These are phyloP conservation scores for Neoscytalidium dimidiatum DNA, from an alignment of 2,329 filamentous ascomycete genomes.

Conservation along the genomic window DNA sequence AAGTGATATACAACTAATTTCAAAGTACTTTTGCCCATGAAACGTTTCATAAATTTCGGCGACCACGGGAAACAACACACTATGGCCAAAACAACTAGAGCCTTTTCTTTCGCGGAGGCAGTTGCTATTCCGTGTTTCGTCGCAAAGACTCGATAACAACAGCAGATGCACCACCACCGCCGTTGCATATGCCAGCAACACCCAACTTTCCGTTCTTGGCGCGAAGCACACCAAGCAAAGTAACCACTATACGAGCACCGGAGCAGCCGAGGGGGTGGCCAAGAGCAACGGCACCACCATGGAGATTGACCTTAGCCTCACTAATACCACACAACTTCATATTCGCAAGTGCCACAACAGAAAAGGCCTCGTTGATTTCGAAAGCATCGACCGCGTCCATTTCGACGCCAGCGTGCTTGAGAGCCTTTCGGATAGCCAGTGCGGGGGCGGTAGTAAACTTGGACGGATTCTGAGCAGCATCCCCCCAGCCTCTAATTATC, in stretches of 20 bases:
- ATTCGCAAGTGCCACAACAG: constrained; percentile 93
- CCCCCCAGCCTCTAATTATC: constrained; percentile 96
- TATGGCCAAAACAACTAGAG: no score
- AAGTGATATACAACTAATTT: no score
- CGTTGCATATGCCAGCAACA: constrained; percentile 95
- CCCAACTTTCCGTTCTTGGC: constrained; percentile 94
- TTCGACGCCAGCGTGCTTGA: constrained; percentile 86
- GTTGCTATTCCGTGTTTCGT: no score
- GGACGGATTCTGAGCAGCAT: constrained; percentile 86
- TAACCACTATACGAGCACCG: constrained; percentile 90
- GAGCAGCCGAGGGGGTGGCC: constrained; percentile 94
- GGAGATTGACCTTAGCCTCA: constrained; percentile 89
- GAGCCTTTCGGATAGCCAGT: constrained; percentile 93
- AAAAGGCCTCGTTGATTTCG: constrained; percentile 99
- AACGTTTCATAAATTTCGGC: no score
- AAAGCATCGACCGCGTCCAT: constrained; percentile 83
- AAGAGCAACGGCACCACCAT: constrained; percentile 91
- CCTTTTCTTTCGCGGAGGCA: no score
- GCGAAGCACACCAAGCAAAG: constrained; percentile 81
- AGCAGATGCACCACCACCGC: constrained; percentile 91
- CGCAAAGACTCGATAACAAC: constrained; percentile 74
- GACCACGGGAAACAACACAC: no score
- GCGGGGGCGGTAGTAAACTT: constrained; percentile 95
- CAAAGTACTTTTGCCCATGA: no score
- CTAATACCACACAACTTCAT: constrained; percentile 82